Percentiles rank a stretch among this genome's conserved stretches.
Conservation (phyloP, 345 rosid species). For the Murraya paniculata region DNA sequence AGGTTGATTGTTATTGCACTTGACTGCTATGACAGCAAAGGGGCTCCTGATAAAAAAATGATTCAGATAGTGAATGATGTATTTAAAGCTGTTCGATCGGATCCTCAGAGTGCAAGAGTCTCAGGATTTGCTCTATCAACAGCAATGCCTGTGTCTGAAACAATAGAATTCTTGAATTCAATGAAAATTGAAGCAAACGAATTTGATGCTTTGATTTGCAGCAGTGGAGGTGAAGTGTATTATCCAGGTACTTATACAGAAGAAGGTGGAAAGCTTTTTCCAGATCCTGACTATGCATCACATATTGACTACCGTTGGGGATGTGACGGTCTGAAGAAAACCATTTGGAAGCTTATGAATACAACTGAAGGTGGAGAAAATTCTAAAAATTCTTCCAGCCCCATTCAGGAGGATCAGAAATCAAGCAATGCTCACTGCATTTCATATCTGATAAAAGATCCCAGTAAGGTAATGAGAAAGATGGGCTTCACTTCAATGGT, state of each 20-base stretch:
- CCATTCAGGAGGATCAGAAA: conserved; percentile 54
- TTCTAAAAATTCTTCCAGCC: conserved; percentile 34
- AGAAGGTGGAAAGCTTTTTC: conserved; percentile 68
- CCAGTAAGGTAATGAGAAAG: conserved; percentile 47
- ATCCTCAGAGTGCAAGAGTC: conserved; percentile 52
- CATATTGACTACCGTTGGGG: conserved; percentile 97
- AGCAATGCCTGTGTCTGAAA: conserved; percentile 76
- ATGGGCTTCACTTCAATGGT: background rate
- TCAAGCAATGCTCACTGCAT: conserved; percentile 76
- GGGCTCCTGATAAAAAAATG: conserved; percentile 66
- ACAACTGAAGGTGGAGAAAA: conserved; percentile 50
- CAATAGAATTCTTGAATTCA: conserved; percentile 51
- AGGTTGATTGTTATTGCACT: conserved; percentile 67
- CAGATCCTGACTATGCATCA: conserved; percentile 80
- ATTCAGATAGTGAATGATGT: conserved; percentile 54
- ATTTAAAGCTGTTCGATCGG: conserved; percentile 60
- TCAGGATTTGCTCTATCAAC: conserved; percentile 80
- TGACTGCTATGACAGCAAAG: conserved; percentile 71
- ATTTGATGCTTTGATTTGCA: conserved; percentile 85
- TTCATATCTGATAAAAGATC: conserved; percentile 64
- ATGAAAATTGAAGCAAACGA: conserved; percentile 66
- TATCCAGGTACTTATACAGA: conserved; percentile 65
- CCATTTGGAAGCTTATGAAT: conserved; percentile 85
- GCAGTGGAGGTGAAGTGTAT: conserved; percentile 91
- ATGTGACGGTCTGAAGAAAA: conserved; percentile 76